Base-by-base conservation (phyloP, 2,329 filamentous ascomycete species). In the Xylariaceae sp. region DNA sequence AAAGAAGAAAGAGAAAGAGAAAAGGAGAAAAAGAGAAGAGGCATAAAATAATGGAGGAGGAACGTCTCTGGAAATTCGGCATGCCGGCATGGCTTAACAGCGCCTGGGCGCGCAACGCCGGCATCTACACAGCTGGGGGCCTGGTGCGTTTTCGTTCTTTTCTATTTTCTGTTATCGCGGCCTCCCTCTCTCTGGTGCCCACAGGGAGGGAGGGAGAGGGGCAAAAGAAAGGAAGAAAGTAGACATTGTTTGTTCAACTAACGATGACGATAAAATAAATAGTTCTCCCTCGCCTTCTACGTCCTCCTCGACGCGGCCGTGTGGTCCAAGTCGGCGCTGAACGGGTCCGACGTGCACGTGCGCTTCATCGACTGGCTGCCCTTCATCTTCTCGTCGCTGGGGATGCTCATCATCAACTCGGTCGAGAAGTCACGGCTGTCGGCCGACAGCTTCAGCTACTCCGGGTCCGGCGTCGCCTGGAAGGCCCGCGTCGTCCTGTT, bases 401-500 rank as follows among this genome's bases (percentile, higher is more conserved):
- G 80, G 47, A 83, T 83, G 77, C 70, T 83, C 42, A 82, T 83
- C 60, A 83, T 83, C 68, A 83, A 83, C 69, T 76, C 71, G 50
- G 78, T 82, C 48, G 78, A 83, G 65, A 82, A 83, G 64, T 67
- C 76, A 43, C 73, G 79, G 37, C 69, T 83, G 46, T 76, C 75
- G 52, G 69, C 74, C 52, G 77, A 84, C 64, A 73, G 68, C 40
- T 80, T 80, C 60, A 73, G 70, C 47, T 81, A 83, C 62, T 71
- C 69, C 43, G 77, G 79, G 33, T 71, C 67, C 34, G 76, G 76
- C 9, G 78, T 84, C 18, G 78, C 79, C 8, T 82, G 78, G 78
- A 80, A 83, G 69, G 79, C 78, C 14, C 71, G 79, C 44, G 76
- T 83, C 18, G 78, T 83, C 30, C 66, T 84, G 30, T 83, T 83